Conservation (phyloP, 2,329 filamentous ascomycete genomes). For the Aspergillus sp. region DNA sequence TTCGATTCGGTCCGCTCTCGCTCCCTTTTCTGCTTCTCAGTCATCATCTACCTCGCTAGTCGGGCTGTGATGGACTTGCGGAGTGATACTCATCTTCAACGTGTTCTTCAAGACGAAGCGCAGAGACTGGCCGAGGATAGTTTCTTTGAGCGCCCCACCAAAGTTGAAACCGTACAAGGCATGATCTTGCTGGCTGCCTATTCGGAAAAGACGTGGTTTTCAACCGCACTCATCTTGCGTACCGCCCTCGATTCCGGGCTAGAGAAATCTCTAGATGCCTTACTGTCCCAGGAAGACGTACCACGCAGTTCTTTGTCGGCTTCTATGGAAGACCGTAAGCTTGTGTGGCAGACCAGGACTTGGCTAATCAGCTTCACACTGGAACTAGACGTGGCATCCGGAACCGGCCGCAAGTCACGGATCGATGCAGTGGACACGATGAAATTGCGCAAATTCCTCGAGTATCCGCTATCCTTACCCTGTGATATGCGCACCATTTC, state of each 20-base stretch:
- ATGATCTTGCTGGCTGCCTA: conserved; percentile 41
- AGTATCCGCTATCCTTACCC: conserved; percentile 38
- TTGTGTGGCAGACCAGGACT: conserved; percentile 40
- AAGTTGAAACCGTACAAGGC: conserved; percentile 39
- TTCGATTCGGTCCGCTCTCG: conserved; percentile 40
- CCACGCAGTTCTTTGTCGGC: conserved; percentile 39
- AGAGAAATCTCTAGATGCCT: conserved; percentile 37
- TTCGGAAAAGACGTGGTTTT: conserved; percentile 42
- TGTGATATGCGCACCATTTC: conserved; percentile 39
- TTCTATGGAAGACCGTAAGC: conserved; percentile 35
- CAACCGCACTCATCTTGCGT: conserved; percentile 38
- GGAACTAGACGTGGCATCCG: conserved; percentile 39
- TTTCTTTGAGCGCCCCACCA: conserved; percentile 40
- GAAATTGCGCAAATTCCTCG: conserved; percentile 37
- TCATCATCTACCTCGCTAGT: conserved; percentile 39
- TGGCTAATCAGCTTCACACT: conserved; percentile 40
- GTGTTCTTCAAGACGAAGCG: conserved; percentile 39
- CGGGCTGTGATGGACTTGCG: conserved; percentile 36
- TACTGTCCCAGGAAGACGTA: conserved; percentile 33
- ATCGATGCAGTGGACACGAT: conserved; percentile 36
- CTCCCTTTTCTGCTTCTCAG: conserved; percentile 39
- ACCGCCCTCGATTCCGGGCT: conserved; percentile 39
- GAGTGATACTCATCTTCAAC: conserved; percentile 35
- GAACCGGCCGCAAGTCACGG: conserved; percentile 38
- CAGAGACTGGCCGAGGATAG: conserved; percentile 40